Evolutionary conservation across 2,329 filamentous ascomycete species (phyloP).

Genomic region (Zasmidium citrigriseum): DNA sequence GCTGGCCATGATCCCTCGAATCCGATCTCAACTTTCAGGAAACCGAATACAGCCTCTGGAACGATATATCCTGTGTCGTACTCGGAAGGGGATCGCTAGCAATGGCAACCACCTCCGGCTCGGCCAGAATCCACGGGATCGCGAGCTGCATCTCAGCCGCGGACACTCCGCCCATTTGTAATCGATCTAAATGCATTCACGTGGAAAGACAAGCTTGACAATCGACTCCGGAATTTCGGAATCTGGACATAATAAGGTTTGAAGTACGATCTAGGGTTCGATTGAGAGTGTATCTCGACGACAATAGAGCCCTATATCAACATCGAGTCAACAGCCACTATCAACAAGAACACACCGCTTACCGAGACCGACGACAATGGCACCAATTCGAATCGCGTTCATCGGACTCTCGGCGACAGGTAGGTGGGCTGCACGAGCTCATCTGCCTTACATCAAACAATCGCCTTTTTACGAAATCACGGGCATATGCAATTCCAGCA

Average conservation of each 20-base stretch:
- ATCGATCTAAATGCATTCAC: too few species aligned
- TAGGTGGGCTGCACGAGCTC: slow-evolving; percentile 1
- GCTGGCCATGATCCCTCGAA: too few species aligned
- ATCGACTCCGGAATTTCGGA: neutral
- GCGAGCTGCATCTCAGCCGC: neutral
- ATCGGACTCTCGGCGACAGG: slow-evolving; percentile 3
- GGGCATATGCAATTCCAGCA: slow-evolving; percentile 12
- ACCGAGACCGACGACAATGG: slow-evolving; percentile 1
- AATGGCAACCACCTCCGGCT: neutral
- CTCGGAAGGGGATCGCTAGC: neutral
- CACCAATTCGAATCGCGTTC: slow-evolving; percentile 8
- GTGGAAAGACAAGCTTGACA: neutral
- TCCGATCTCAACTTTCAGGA: too few species aligned
- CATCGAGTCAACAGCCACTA: neutral
- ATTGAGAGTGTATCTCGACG: neutral
- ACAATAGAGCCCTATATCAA: neutral
- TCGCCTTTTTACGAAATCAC: slow-evolving; percentile 3
- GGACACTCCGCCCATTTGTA: too few species aligned
- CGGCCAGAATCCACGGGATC: neutral
- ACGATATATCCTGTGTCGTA: too few species aligned
- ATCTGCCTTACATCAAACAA: slow-evolving; percentile 8
- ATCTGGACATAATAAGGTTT: neutral
- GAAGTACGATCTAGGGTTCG: neutral
- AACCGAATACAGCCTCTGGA: too few species aligned
- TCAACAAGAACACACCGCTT: neutral